Conservation (phyloP, 805 yeast species). For the Metschnikowia gruessii region DNA sequence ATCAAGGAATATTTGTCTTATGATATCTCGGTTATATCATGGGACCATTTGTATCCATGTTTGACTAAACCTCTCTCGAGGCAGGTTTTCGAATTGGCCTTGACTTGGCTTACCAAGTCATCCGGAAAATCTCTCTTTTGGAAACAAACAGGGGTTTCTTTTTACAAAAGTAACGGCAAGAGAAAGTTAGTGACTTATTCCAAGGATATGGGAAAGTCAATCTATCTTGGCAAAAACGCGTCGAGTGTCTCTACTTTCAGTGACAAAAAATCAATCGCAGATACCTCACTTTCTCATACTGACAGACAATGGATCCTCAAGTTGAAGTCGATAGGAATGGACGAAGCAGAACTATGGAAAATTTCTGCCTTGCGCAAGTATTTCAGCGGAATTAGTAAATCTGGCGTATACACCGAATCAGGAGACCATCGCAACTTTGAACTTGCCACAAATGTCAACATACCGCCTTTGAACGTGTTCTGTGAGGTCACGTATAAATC, state of each 20-base stretch:
- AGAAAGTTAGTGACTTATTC: constrained; percentile 27
- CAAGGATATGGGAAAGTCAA: constrained; percentile 37
- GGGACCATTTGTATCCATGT: constrained; percentile 65
- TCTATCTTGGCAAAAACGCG: constrained; percentile 26
- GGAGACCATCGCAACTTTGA: constrained; percentile 18
- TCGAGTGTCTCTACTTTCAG: background rate
- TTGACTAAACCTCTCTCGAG: constrained; percentile 66
- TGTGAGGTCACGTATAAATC: constrained; percentile 38
- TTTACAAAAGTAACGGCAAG: constrained; percentile 18
- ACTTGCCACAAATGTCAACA: constrained; percentile 17
- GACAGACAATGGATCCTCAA: constrained; percentile 74
- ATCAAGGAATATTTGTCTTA: constrained; percentile 72
- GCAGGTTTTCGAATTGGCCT: constrained; percentile 58
- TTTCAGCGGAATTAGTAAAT: constrained; percentile 41
- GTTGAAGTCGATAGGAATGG: constrained; percentile 68
- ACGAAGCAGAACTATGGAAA: constrained; percentile 79
- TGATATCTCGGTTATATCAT: constrained; percentile 66
- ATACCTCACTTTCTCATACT: constrained; percentile 49
- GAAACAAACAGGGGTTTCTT: constrained; percentile 45
- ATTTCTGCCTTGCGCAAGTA: constrained; percentile 67
- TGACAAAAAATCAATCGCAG: constrained; percentile 3
- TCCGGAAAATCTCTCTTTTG: constrained; percentile 70
- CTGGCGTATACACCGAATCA: constrained; percentile 8
- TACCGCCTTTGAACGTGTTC: constrained; percentile 36
- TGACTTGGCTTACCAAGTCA: constrained; percentile 69